Base-by-base conservation (phyloP, 176 grass and related monocot genomes). In the Musa itinerans region DNA sequence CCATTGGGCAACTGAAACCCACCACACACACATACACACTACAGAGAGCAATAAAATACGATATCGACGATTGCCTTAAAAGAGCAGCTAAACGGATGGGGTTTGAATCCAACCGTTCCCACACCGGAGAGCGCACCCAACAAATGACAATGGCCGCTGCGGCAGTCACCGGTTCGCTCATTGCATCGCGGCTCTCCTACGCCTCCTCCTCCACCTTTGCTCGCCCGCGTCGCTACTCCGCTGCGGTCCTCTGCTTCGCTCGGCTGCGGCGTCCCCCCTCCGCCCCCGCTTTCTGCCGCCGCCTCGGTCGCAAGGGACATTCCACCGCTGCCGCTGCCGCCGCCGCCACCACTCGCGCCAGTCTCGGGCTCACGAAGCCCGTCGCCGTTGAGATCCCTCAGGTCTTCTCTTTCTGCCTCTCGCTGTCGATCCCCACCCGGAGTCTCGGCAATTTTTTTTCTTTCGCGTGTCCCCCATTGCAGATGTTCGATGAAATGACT, bases 351-450 rank as follows among this genome's bases (percentile, higher is more conserved):
- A 24, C 59, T 5, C 69, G 13, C 9, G 79, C 84, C 61, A 91
- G 83, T 70, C 90, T 99, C 59, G 95, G 95, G 0, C 84, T 99
- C 27, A 99, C 95, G 50, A 89, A 91, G 69, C 65, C 95, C 52
- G 86, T 87, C 76, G 58, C 68, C 78, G 68, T 99, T 12, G 95
- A 91, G 78, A 78, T 71, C 55, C 95, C 86, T 27, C 88, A 99
- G 95, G 95, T 98, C 20, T 50, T 63, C 43, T 10, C 0, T 0
- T 77, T 87, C 16, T 53, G 34, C 34, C 20, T 16, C 14, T 78
- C 9, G 11, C 70, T 50, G 34, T 43, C 34, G 34, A 43, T 43
- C 34, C 34, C 25, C 59, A 19, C n/a, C 26, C 21, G 4, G 34
- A 43, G 34, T 43, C 34, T 43, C 34, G 4, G 34, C 34, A 43